These are phyloP conservation scores for Fraxinus platypoda DNA, from an alignment of 305 asterid species.

Conservation along the genomic window DNA sequence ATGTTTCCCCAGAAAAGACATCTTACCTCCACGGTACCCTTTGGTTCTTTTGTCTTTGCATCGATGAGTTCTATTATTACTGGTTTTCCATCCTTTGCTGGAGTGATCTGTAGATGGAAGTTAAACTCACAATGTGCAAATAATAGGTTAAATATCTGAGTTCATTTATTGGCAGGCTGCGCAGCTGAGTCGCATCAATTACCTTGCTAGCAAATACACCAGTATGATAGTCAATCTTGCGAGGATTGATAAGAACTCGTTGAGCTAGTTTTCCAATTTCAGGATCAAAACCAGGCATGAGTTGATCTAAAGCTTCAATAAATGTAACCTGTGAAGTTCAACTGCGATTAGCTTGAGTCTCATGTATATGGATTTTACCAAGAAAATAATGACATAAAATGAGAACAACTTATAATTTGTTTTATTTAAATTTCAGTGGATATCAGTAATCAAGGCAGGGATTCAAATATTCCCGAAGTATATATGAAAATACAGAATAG, in stretches of 20 bases:
- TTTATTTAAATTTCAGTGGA: neutral
- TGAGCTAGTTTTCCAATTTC: constrained; percentile 94
- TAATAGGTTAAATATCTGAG: neutral
- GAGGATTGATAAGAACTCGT: constrained; percentile 86
- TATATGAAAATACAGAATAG: neutral
- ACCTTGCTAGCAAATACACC: constrained; percentile 99
- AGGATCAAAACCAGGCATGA: constrained; percentile 98
- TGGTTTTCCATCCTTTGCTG: constrained; percentile 94
- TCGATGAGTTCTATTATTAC: constrained; percentile 89
- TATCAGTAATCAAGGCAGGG: constrained; percentile 5
- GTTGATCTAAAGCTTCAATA: constrained; percentile 91
- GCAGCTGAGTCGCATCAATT: constrained; percentile 24
- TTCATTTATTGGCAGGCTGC: neutral
- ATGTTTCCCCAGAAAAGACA: constrained; percentile 19
- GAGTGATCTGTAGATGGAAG: constrained; percentile 61
- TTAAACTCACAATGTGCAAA: constrained; percentile 15
- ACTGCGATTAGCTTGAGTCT: constrained; percentile 35
- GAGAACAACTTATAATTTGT: neutral
- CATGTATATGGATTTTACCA: constrained; percentile 13
- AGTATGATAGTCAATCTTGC: constrained; percentile 82
- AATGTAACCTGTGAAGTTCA: constrained; percentile 68
- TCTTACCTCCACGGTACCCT: constrained; percentile 77
- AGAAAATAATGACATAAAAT: neutral
- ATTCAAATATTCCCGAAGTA: neutral
- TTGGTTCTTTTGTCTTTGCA: constrained; percentile 92